Evolutionary conservation across 495 filamentous ascomycete genomes (phyloP).

Genomic region (Hypoxylon intermedium): DNA sequence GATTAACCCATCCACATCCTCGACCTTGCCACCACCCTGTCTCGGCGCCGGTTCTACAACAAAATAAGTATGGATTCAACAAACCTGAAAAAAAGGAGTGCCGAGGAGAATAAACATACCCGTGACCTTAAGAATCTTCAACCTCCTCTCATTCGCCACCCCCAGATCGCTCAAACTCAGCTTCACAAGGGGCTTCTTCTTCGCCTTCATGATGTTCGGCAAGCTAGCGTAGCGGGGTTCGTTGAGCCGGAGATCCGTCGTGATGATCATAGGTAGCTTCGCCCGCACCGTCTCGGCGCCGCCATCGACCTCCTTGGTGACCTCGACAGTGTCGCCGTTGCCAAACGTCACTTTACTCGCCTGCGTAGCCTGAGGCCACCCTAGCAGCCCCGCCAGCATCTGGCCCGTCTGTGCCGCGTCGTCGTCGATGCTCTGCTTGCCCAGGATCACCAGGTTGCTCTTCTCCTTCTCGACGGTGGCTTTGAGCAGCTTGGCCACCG

Average conservation of each 20-base stretch:
- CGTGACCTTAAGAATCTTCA: conserved; percentile 88
- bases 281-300: conserved; percentile 88
- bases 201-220: conserved; percentile 99
- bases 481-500: conserved; percentile 85
- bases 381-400: conserved; percentile 93
- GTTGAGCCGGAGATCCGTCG: conserved; percentile 93
- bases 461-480: conserved; percentile 80
- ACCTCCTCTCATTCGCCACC: conserved; percentile 70
- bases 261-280: conserved; percentile 88
- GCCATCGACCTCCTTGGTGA: conserved; percentile 92
- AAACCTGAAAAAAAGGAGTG: neutral
- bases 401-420: conserved; percentile 95
- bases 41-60: conserved; percentile 79
- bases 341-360: conserved; percentile 80
- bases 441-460: conserved; percentile 88
- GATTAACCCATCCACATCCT: conserved; percentile 93
- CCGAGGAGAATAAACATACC: conserved; percentile 60
- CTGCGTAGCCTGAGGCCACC: conserved; percentile 94
- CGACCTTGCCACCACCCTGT: conserved; percentile 94
- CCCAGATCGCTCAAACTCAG: conserved; percentile 82
- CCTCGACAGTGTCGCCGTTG: conserved; percentile 65
- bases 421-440: conserved; percentile 98
- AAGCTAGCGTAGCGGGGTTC: conserved; percentile 93
- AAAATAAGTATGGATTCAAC: conserved; percentile 37
- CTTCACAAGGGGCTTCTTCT: conserved; percentile 98